Evolutionary conservation across 371 early-diverging fungal species (phyloP).

Genomic region (Encephalitozoon hellem): DNA sequence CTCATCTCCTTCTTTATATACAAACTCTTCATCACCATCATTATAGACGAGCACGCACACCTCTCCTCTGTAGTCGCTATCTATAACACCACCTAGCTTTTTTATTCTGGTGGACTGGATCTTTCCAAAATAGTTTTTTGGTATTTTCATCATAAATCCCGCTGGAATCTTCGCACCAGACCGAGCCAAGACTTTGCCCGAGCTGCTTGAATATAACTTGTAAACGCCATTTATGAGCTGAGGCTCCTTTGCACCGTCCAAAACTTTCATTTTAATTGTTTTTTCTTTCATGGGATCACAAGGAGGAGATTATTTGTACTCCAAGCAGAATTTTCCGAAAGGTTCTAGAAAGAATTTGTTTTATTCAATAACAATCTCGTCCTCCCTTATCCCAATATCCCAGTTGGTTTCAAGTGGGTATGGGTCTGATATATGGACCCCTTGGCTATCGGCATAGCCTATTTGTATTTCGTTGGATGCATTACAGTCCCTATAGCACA

Average conservation of each 20-base stretch:
- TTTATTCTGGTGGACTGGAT: slow-evolving; percentile 14
- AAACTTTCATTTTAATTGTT: not conserved
- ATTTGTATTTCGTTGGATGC: slow-evolving; percentile 73
- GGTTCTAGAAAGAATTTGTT: not conserved
- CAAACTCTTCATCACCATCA: slow-evolving; percentile 13
- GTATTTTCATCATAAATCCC: slow-evolving; percentile 39
- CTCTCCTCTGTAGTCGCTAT: slow-evolving; percentile 59
- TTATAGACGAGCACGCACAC: slow-evolving; percentile 46
- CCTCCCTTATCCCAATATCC: slow-evolving; percentile 64
- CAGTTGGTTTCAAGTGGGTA: slow-evolving; percentile 79
- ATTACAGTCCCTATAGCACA: slow-evolving; percentile 89
- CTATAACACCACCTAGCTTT: slow-evolving; percentile 56
- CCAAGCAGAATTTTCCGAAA: not conserved
- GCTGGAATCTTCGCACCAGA: not conserved
- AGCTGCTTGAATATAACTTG: slow-evolving; percentile 33
- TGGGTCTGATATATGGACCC: slow-evolving; percentile 60
- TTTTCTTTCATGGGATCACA: not conserved
- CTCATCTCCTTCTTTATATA: slow-evolving; percentile 45
- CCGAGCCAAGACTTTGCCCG: slow-evolving; percentile 6
- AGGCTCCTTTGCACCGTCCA: not conserved
- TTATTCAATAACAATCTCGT: slow-evolving; percentile 38
- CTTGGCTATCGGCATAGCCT: slow-evolving; percentile 20
- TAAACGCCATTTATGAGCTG: slow-evolving; percentile 11
- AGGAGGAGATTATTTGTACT: not conserved
- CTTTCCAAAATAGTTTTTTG: slow-evolving; percentile 22